Base-by-base conservation (phyloP, 106 monocot genomes). In the Acorus gramineus region DNA sequence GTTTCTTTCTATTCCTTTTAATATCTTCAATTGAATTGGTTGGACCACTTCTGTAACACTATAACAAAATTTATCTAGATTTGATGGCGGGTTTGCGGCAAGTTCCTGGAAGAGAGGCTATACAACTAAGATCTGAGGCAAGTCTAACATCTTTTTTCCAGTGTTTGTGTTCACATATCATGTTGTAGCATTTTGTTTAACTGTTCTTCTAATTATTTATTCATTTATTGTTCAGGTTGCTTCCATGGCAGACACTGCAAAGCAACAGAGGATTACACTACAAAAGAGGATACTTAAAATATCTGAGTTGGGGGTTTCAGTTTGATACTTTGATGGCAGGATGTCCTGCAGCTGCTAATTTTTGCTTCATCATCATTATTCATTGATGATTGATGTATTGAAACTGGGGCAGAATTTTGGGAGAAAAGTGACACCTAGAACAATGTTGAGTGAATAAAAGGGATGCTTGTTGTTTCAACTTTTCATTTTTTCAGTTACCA, bases 81-180 rank as follows among this genome's bases (percentile, higher is more conserved):
- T 57, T 86, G 61, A 79, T 82, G 86, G 78, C 82, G 66, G 78
- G 59, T 49, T 50, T 86, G 4, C 64, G 86, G 42, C 49, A 73
- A 60, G 66, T 86, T 13, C 82, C 82, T 46, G 79, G 82, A 42
- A 69, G 86, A 65, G 59, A 73, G 56, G 76, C 82, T 8, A 72
- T 86, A 60, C 64, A 82, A 66, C 82, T 86, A 53, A 74, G 86
- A 14, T 75, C 72, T 5, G 86, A 86, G 82, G 86, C 61, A 76
- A 66, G 73, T 78, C 4, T 50, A n/a, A 43, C n/a, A 8, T 10
- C 11, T 3, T 2, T 46, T 9, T 5, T 4, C 4, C 3, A 9
- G 2, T 46, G 5, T 47, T 59, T 7, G 13, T 2, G 42, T 4
- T 4, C 6, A 5, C 4, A 42, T 42, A 42, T 59, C 43, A 4